These are phyloP conservation scores for Carpinus fangiana DNA, from an alignment of 306 rosid genomes.

Conservation along the genomic window DNA sequence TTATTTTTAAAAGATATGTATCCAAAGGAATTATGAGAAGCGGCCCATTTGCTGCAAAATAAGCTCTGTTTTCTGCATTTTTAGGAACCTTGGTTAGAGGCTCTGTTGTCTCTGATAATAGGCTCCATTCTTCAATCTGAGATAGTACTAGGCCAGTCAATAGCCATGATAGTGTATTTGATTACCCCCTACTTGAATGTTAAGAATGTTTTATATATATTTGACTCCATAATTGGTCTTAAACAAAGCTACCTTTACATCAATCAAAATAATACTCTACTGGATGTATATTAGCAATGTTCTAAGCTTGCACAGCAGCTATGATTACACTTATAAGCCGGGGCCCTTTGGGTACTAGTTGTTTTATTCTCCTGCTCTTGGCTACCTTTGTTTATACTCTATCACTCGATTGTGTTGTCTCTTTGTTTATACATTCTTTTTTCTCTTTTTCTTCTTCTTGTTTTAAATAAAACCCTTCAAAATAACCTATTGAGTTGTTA, in stretches of 20 bases:
- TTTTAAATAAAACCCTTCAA: not conserved
- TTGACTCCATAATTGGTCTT: not conserved
- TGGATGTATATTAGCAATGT: constrained; percentile 16
- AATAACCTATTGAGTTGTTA: not conserved
- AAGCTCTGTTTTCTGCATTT: too few species aligned
- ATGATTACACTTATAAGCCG: constrained; percentile 17
- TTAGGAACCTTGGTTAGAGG: too few species aligned
- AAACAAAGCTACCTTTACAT: not conserved
- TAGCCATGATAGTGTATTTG: not conserved
- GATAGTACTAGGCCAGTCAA: too few species aligned
- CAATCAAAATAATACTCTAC: not conserved
- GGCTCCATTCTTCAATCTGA: too few species aligned
- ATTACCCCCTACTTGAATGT: not conserved
- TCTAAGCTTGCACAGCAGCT: constrained; percentile 23
- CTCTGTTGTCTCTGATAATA: too few species aligned
- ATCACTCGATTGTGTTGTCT: not conserved
- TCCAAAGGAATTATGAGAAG: too few species aligned
- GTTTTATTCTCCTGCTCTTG: constrained; percentile 6
- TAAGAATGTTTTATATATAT: constrained; percentile 5
- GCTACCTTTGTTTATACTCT: not conserved
- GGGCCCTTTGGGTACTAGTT: not conserved
- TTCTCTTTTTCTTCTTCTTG: not conserved
- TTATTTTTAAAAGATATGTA: too few species aligned
- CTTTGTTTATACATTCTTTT: not conserved
- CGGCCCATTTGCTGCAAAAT: too few species aligned